phyloP scores from a whole-genome alignment of 2,329 filamentous ascomycete genomes.

The Trichoderma sp. region DNA sequence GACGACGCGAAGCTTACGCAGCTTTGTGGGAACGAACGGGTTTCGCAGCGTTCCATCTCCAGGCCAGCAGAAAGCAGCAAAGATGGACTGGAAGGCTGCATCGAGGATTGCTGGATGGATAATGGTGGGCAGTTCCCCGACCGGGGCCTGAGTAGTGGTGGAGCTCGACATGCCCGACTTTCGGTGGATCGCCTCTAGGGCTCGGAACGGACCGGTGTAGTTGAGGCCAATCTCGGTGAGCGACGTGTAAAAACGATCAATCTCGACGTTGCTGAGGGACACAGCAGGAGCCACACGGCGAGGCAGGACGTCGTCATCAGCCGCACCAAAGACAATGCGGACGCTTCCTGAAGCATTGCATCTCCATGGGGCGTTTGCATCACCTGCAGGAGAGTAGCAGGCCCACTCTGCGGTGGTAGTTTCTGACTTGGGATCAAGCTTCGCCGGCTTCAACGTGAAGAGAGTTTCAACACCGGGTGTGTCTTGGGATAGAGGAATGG shows the following conservation, averaged over 20 bases:
- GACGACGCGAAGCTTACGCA: neutral
- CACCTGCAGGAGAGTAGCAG: constrained; percentile 7
- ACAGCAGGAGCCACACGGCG: neutral
- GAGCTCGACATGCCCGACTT: neutral
- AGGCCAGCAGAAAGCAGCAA: neutral
- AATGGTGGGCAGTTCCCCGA: neutral
- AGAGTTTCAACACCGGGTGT: neutral
- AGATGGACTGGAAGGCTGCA: neutral
- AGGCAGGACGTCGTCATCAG: neutral
- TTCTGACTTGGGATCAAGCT: neutral
- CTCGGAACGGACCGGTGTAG: constrained; percentile 27
- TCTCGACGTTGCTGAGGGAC: constrained; percentile 20
- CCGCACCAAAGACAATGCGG: neutral
- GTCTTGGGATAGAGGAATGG: neutral
- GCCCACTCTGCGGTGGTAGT: neutral
- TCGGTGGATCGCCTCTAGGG: constrained; percentile 7
- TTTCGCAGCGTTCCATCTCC: neutral
- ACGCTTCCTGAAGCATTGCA: neutral
- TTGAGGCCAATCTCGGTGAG: constrained; percentile 25
- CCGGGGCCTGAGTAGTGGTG: neutral
- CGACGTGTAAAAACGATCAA: constrained; percentile 26
- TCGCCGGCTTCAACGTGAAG: neutral
- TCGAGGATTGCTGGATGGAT: neutral
- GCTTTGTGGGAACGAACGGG: neutral
- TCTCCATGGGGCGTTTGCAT: neutral